Evolutionary conservation across 2,329 filamentous ascomycete species (phyloP).

Genomic region (Fonsecaea nubica): DNA sequence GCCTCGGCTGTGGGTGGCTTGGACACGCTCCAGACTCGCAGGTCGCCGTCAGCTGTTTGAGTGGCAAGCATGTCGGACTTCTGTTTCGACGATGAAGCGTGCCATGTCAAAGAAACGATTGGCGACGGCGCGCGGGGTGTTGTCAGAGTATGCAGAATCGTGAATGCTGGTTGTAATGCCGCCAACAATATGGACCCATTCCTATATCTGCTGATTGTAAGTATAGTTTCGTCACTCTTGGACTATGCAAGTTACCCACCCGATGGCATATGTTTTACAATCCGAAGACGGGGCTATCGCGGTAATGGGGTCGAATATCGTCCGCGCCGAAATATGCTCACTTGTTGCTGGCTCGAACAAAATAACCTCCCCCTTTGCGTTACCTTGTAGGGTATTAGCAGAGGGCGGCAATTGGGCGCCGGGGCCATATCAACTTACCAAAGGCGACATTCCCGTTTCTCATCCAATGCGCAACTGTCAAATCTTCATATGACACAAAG

Average conservation of each 20-base stretch:
- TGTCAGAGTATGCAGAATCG: constrained; percentile 88
- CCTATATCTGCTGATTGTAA: constrained; percentile 70
- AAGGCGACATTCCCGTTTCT: constrained; percentile 95
- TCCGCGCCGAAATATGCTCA: constrained; percentile 88
- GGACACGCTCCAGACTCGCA: constrained; percentile 94
- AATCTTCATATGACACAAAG: constrained; percentile 89
- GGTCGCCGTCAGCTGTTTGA: constrained; percentile 87
- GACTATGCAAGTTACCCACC: constrained; percentile 58
- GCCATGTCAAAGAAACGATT: constrained; percentile 88
- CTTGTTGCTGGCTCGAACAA: constrained; percentile 92
- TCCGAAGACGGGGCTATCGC: constrained; percentile 86
- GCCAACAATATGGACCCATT: constrained; percentile 94
- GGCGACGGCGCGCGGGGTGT: constrained; percentile 84
- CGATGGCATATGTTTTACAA: constrained; percentile 94
- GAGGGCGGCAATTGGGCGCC: constrained; percentile 22
- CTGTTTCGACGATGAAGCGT: constrained; percentile 92
- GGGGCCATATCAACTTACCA: constrained; percentile 67
- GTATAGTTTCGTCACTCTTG: constrained; percentile 9
- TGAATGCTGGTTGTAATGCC: constrained; percentile 87
- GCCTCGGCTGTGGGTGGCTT: constrained; percentile 76
- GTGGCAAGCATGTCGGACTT: constrained; percentile 98
- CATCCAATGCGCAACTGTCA: constrained; percentile 92
- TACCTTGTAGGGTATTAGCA: constrained; percentile 65
- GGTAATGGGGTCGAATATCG: constrained; percentile 95
- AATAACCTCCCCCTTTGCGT: constrained; percentile 89